Evolutionary conservation across 805 yeast species (phyloP).

Genomic region (Candida incommunis): DNA sequence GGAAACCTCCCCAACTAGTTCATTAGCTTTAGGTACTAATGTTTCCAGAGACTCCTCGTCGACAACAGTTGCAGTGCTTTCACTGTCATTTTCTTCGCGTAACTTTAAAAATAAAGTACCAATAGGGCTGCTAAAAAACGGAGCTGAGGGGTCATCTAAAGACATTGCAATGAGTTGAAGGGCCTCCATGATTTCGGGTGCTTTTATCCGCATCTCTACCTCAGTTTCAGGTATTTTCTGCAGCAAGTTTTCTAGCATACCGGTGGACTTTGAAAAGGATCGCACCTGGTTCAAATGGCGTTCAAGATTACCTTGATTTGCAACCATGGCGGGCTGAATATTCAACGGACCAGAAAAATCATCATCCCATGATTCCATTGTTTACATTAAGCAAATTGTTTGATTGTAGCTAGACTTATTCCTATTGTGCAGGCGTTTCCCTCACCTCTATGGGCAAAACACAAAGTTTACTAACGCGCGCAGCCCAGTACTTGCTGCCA

Average conservation of each 20-base stretch:
- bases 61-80: background rate
- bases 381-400: too few species aligned
- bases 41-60: background rate
- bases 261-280: background rate
- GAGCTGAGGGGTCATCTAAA: background rate
- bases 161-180: background rate
- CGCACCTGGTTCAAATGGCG: background rate
- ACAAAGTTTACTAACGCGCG: too few species aligned
- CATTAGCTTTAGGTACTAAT: background rate
- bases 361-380: constrained; percentile 1
- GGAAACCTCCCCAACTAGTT: background rate
- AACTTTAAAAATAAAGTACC: background rate
- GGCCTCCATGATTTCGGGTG: background rate
- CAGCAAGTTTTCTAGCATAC: background rate
- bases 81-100: background rate
- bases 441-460: too few species aligned
- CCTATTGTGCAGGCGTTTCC: too few species aligned
- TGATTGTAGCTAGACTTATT: too few species aligned
- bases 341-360: background rate
- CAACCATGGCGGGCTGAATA: background rate
- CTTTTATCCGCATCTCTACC: background rate
- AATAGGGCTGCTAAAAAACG: background rate
- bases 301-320: background rate
- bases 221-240: background rate
- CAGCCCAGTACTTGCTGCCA: too few species aligned